phyloP scores from a whole-genome alignment of 2,329 filamentous ascomycete species.

The Fusarium verrucosum region DNA sequence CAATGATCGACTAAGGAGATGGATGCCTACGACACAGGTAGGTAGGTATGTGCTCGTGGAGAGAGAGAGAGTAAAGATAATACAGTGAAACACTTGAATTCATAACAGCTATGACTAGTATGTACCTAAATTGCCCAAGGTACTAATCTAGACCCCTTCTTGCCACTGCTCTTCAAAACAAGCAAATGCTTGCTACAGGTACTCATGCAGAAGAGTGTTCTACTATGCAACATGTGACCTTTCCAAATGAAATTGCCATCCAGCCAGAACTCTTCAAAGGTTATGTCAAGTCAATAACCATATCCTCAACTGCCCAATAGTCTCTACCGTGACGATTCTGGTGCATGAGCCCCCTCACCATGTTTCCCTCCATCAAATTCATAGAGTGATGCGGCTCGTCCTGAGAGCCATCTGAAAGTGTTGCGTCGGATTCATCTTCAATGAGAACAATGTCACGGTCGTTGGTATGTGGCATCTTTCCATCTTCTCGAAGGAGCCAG shows the following conservation, averaged over 20 bases:
- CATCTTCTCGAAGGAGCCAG: conserved; percentile 58
- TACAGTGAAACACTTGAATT: conserved; percentile 3
- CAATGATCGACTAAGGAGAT: neutral
- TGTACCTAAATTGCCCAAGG: no score
- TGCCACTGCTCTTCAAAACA: neutral
- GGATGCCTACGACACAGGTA: no score
- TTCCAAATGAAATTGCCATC: conserved; percentile 6
- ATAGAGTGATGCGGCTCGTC: conserved; percentile 23
- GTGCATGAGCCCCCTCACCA: no score
- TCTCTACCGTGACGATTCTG: no score
- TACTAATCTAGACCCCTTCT: neutral
- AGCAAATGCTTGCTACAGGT: neutral
- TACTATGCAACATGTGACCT: neutral
- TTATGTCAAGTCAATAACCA: conserved; percentile 39
- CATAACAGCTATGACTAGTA: conserved; percentile 10
- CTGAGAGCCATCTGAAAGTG: conserved; percentile 7
- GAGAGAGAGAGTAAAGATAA: neutral
- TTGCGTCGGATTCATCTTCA: conserved; percentile 38
- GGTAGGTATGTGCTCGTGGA: neutral
- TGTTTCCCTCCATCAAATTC: conserved; percentile 40
- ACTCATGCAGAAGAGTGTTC: conserved; percentile 2
- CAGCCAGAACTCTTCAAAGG: neutral
- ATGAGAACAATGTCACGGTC: conserved; percentile 39
- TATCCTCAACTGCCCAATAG: conserved; percentile 7
- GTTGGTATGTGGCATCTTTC: conserved; percentile 40